Percentiles rank a stretch among this genome's conserved stretches.
Conservation (phyloP, 108 stramenopile species). For the Epithemia pelagica region DNA sequence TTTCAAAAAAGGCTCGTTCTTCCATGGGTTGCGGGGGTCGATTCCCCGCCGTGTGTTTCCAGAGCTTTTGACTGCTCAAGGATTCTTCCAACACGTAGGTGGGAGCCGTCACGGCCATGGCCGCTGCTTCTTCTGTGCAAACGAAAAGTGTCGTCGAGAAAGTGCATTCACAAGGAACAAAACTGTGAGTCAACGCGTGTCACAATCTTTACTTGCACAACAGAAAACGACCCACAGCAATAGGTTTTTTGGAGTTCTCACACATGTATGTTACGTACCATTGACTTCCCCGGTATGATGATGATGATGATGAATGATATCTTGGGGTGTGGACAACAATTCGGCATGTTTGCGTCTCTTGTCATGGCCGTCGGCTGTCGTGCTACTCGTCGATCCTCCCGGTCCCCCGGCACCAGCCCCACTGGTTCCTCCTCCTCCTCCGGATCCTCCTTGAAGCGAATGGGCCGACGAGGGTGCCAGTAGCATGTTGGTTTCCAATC, state of each 20-base stretch:
- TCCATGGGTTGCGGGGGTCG: conserved; percentile 90
- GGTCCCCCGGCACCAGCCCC: too few relatives aligned
- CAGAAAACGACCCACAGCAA: too few relatives aligned
- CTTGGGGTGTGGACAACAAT: too few relatives aligned
- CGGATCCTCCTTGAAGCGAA: background rate
- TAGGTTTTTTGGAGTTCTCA: background rate
- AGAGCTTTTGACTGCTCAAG: conserved; percentile 70
- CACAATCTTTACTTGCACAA: background rate
- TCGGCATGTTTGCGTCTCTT: too few relatives aligned
- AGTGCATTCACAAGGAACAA: background rate
- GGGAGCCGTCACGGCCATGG: conserved; percentile 83
- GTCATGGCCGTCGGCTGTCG: too few relatives aligned
- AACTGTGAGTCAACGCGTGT: background rate
- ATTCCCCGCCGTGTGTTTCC: conserved; percentile 87
- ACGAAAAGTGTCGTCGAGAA: conserved; percentile 1
- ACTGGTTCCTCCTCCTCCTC: too few relatives aligned
- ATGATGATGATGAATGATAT: too few relatives aligned
- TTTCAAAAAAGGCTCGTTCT: conserved; percentile 88
- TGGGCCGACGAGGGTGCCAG: background rate
- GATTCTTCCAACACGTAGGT: conserved; percentile 89
- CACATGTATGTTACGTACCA: background rate
- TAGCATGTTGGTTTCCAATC: background rate
- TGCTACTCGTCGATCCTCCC: too few relatives aligned
- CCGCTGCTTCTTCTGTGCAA: conserved; percentile 31
- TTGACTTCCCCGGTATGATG: too few relatives aligned